A percentile compares a stretch with the other conserved stretches of the same genome.
These are phyloP conservation scores for Saccharum spontaneum DNA, from an alignment of 176 grass and related monocot genomes.

Conservation along the genomic window DNA sequence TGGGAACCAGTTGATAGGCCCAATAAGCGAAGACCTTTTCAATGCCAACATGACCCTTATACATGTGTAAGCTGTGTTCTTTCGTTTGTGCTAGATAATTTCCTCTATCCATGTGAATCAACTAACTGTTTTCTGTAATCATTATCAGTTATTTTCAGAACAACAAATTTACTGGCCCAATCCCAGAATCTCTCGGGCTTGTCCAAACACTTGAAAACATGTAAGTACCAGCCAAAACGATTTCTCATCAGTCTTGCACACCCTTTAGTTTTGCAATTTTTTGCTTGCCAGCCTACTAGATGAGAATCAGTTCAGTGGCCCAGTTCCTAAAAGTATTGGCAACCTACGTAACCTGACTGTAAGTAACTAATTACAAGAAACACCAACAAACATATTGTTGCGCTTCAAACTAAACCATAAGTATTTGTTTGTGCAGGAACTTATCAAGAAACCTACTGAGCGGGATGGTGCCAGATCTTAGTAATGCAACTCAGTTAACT, in stretches of 20 bases:
- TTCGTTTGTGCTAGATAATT: slow-evolving; percentile 10
- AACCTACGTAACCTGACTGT: slow-evolving; percentile 52
- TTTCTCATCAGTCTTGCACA: background rate
- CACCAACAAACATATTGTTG: background rate
- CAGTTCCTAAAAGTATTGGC: slow-evolving; percentile 47
- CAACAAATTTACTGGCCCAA: slow-evolving; percentile 65
- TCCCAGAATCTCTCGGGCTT: slow-evolving; percentile 52
- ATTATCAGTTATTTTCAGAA: slow-evolving; percentile 64
- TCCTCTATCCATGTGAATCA: background rate
- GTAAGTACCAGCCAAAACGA: slow-evolving; percentile 24
- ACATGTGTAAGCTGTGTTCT: slow-evolving; percentile 62
- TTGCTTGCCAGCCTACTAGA: slow-evolving; percentile 58
- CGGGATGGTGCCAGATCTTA: slow-evolving; percentile 52
- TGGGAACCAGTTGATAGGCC: slow-evolving; percentile 73
- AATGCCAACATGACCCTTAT: slow-evolving; percentile 53
- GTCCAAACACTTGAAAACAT: slow-evolving; percentile 55
- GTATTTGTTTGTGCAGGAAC: slow-evolving; percentile 30
- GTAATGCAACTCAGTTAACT: slow-evolving; percentile 36
- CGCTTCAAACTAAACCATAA: slow-evolving; percentile 13
- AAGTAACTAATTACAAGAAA: slow-evolving; percentile 41
- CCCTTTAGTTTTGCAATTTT: slow-evolving; percentile 23
- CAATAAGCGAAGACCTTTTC: slow-evolving; percentile 59
- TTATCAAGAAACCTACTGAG: slow-evolving; percentile 49
- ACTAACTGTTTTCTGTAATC: slow-evolving; percentile 29
- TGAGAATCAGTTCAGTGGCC: slow-evolving; percentile 53